Percentiles rank a stretch among this genome's conserved stretches.
Evolutionary conservation across 2,329 filamentous ascomycete genomes (phyloP).

Genomic region (Fusarium secorum): DNA sequence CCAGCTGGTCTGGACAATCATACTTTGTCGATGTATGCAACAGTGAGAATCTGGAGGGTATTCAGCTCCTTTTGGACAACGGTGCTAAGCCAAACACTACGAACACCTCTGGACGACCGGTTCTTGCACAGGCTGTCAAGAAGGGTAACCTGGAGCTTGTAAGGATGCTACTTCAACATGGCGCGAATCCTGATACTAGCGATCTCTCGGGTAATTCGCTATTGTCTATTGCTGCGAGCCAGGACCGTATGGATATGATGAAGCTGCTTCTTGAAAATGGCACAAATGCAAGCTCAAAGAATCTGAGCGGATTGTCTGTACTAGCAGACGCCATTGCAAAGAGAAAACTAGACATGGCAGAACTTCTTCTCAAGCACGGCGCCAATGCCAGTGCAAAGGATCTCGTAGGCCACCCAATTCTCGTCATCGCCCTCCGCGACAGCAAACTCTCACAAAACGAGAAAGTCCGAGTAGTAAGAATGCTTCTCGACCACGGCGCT

Average conservation of each 20-base stretch:
- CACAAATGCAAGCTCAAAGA: slow-evolving; percentile 43
- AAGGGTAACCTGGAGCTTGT: slow-evolving; percentile 42
- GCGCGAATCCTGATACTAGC: slow-evolving; percentile 46
- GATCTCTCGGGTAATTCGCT: slow-evolving; percentile 45
- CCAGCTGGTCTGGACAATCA: slow-evolving; percentile 41
- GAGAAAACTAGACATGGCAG: slow-evolving; percentile 44
- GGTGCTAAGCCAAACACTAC: slow-evolving; percentile 44
- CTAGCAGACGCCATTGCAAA: slow-evolving; percentile 46
- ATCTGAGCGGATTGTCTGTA: slow-evolving; percentile 44
- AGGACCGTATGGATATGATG: slow-evolving; percentile 43
- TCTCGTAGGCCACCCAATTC: slow-evolving; percentile 43
- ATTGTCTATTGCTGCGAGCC: slow-evolving; percentile 42
- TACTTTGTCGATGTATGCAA: slow-evolving; percentile 45
- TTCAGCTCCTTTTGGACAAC: slow-evolving; percentile 43
- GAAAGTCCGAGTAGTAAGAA: slow-evolving; percentile 39
- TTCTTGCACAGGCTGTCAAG: slow-evolving; percentile 42
- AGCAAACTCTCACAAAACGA: slow-evolving; percentile 36
- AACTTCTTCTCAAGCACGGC: slow-evolving; percentile 46
- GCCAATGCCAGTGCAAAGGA: slow-evolving; percentile 47
- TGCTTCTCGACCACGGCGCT: slow-evolving; percentile 48
- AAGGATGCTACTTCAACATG: slow-evolving; percentile 44
- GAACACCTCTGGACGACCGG: slow-evolving; percentile 37
- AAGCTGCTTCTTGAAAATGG: slow-evolving; percentile 48
- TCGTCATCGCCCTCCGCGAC: slow-evolving; percentile 45
- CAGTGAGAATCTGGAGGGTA: slow-evolving; percentile 38